These are phyloP conservation scores for Acer saccharum DNA, from an alignment of 345 rosid species.

Conservation along the genomic window DNA sequence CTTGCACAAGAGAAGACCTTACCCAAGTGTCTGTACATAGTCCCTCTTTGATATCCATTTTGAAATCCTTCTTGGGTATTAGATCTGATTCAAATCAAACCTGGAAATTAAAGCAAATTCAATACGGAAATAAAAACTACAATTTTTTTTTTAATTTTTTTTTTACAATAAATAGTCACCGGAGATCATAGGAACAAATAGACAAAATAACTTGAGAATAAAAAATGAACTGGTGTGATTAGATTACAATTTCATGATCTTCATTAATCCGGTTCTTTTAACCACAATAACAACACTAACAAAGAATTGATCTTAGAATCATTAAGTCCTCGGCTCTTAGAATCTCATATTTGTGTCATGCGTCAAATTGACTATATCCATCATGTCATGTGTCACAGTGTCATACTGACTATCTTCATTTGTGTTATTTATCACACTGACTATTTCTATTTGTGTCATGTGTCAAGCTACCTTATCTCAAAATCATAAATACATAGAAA, in stretches of 20 bases:
- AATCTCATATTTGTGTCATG: too few species aligned
- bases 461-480: background rate
- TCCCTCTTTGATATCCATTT: slow-evolving; percentile 65
- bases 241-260: background rate
- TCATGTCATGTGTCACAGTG: too few species aligned
- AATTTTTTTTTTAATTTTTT: background rate
- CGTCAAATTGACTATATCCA: too few species aligned
- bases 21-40: slow-evolving; percentile 52
- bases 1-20: slow-evolving; percentile 41
- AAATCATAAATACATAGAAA: background rate
- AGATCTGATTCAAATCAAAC: slow-evolving; percentile 17
- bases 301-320: background rate
- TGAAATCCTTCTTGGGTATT: slow-evolving; percentile 18
- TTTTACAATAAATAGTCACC: too few species aligned
- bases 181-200: background rate
- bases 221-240: background rate
- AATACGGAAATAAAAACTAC: background rate
- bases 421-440: too few species aligned
- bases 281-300: too few species aligned
- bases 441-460: too few species aligned
- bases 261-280: background rate
- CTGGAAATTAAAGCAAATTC: slow-evolving; percentile 17
- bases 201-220: background rate
- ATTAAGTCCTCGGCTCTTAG: too few species aligned
- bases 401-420: too few species aligned